Conservation (phyloP, 257 asterid species). For the Penstemon eatonii region DNA sequence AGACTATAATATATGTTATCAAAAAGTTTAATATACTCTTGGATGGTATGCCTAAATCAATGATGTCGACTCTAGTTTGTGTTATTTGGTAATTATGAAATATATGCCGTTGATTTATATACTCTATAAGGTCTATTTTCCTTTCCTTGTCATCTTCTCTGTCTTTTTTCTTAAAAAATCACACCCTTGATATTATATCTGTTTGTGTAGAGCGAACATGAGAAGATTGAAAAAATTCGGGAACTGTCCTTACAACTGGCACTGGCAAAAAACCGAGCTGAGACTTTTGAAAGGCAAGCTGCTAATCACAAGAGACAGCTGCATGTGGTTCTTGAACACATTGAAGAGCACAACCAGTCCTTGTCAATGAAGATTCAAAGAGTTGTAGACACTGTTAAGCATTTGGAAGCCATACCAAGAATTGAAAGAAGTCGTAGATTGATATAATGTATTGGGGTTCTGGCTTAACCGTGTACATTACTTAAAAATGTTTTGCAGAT, state of each 20-base stretch:
- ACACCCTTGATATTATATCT: background rate
- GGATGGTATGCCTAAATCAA: background rate
- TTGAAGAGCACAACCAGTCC: slow-evolving; percentile 83
- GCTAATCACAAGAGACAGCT: slow-evolving; percentile 80
- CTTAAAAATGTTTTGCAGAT: slow-evolving; percentile 28
- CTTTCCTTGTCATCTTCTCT: slow-evolving; percentile 4
- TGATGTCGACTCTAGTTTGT: slow-evolving; percentile 1
- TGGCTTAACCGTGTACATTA: background rate
- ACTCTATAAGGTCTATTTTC: background rate
- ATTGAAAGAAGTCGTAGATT: slow-evolving; percentile 34
- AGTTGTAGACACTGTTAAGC: slow-evolving; percentile 53
- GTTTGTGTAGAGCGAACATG: slow-evolving; percentile 74
- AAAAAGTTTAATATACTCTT: background rate
- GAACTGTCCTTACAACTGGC: slow-evolving; percentile 86
- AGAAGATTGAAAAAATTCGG: slow-evolving; percentile 84
- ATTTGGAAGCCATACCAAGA: slow-evolving; percentile 54
- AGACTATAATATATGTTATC: too few relatives aligned
- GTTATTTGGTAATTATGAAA: background rate
- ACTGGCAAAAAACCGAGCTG: slow-evolving; percentile 73
- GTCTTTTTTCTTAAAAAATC: background rate
- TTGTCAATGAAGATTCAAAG: slow-evolving; percentile 71
- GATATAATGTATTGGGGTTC: slow-evolving; percentile 4
- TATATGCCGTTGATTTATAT: background rate
- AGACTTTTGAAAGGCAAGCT: slow-evolving; percentile 58
- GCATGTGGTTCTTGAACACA: slow-evolving; percentile 71